These are phyloP conservation scores for Podospora pseudoanserina DNA, from an alignment of 495 filamentous ascomycete species.

Conservation along the genomic window DNA sequence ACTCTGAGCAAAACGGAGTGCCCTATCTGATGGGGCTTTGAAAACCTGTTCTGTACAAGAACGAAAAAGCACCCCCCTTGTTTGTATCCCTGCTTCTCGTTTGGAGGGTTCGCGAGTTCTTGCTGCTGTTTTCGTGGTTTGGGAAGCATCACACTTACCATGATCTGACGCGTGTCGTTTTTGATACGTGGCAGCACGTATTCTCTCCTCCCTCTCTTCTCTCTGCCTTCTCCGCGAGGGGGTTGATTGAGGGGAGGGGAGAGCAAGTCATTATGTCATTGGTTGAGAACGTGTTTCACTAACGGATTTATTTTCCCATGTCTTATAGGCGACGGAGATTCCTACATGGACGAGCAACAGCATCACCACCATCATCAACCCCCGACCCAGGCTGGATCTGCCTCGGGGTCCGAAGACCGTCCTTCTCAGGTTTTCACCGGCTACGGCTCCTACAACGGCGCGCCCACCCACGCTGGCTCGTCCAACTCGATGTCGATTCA, in stretches of 20 bases:
- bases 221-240: not conserved
- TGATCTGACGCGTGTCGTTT: slow-evolving; percentile 24
- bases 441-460: slow-evolving; percentile 58
- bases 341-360: slow-evolving; percentile 53
- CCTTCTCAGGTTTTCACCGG: slow-evolving; percentile 74
- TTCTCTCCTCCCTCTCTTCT: not conserved
- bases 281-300: slow-evolving; percentile 18
- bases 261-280: slow-evolving; percentile 8
- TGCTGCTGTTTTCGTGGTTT: slow-evolving; percentile 27
- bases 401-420: slow-evolving; percentile 56
- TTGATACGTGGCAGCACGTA: slow-evolving; percentile 3
- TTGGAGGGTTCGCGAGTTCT: slow-evolving; percentile 29
- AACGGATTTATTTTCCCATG: slow-evolving; percentile 24
- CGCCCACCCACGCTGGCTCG: slow-evolving; percentile 49
- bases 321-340: slow-evolving; percentile 47
- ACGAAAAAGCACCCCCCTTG: slow-evolving; percentile 6
- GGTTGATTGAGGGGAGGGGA: not conserved
- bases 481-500: slow-evolving; percentile 63
- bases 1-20: slow-evolving; percentile 19
- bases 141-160: slow-evolving; percentile 31
- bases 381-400: slow-evolving; percentile 32
- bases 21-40: slow-evolving; percentile 8
- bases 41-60: slow-evolving; percentile 4
- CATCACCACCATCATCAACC: slow-evolving; percentile 57
- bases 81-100: slow-evolving; percentile 24